Evolutionary conservation across 768 basidiomycete genomes (phyloP).

Genomic region (Rhizopogon rudus): DNA sequence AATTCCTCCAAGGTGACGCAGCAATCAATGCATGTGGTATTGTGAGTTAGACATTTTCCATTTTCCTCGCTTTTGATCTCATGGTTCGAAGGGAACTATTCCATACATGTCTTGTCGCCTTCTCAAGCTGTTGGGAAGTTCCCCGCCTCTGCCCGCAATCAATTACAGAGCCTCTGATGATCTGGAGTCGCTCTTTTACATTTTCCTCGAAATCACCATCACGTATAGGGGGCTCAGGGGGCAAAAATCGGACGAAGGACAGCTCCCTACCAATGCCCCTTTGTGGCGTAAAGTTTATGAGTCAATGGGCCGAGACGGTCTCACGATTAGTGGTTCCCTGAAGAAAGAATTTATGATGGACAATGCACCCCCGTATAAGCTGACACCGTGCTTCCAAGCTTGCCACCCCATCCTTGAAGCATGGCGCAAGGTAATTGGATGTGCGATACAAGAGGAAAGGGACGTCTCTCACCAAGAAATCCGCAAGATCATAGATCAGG

Average conservation of each 20-base stretch:
- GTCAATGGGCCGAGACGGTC: not conserved
- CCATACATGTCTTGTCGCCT: not conserved
- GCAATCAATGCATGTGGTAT: not conserved
- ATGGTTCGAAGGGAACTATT: not conserved
- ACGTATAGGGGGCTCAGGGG: not conserved
- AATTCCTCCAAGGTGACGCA: not conserved
- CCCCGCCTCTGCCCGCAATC: fast-evolving
- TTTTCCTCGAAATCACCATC: not conserved
- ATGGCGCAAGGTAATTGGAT: not conserved
- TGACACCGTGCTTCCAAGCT: not conserved
- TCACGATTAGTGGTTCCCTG: not conserved
- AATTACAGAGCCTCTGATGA: not conserved
- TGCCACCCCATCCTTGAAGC: not conserved
- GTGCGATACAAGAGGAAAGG: not conserved
- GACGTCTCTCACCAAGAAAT: not conserved
- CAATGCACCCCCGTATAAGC: not conserved
- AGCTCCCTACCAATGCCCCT: not conserved
- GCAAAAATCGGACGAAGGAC: fast-evolving
- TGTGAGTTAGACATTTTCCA: not conserved
- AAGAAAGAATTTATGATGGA: not conserved
- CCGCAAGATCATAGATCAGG: not conserved
- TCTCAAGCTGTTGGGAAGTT: not conserved
- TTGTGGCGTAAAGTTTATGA: not conserved
- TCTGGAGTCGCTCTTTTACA: not conserved
- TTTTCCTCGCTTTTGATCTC: not conserved